A percentile compares a stretch with the other conserved stretches of the same genome.
These are phyloP conservation scores for Aspergillus fumigatiaffinis DNA, from an alignment of 2,329 filamentous ascomycete genomes.

Conservation along the genomic window DNA sequence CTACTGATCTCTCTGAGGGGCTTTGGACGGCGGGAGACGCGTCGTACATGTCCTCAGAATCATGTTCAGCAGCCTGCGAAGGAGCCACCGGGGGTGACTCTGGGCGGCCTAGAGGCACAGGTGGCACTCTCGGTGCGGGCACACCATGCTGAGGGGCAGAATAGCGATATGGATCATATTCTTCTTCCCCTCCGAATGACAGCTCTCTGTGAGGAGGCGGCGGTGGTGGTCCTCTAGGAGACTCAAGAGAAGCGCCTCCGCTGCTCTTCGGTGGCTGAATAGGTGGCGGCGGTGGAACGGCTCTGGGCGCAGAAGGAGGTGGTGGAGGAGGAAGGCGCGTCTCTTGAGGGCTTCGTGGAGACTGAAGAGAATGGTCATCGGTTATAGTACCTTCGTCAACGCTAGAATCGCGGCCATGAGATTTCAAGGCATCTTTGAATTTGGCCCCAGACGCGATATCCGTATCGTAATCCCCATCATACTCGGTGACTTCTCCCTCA, in stretches of 20 bases:
- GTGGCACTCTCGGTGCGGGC: constrained; percentile 24
- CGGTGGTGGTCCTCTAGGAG: constrained; percentile 31
- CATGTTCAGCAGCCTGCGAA: constrained; percentile 28
- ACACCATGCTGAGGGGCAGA: constrained; percentile 33
- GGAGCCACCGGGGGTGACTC: constrained; percentile 19
- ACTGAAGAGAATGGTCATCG: constrained; percentile 52
- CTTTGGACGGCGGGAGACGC: constrained; percentile 38
- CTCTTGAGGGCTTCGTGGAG: constrained; percentile 39
- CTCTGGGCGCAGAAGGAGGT: constrained; percentile 56
- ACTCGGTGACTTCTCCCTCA: constrained; percentile 82
- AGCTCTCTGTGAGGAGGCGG: constrained; percentile 46
- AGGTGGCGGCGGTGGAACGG: constrained; percentile 63
- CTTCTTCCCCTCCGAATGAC: constrained; percentile 48
- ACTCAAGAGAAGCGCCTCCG: constrained; percentile 26
- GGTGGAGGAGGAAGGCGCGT: constrained; percentile 48
- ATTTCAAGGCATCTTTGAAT: constrained; percentile 87
- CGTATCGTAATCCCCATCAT: constrained; percentile 96
- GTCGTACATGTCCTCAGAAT: constrained; percentile 47
- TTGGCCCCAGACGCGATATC: constrained; percentile 93
- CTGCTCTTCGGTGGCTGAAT: constrained; percentile 54
- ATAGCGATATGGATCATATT: constrained; percentile 53
- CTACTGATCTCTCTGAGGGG: constrained; percentile 28
- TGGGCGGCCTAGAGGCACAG: constrained; percentile 16
- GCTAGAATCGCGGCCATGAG: constrained; percentile 73
- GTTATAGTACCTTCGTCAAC: constrained; percentile 62